Percentiles rank a stretch among this genome's conserved stretches.
Evolutionary conservation across 257 asterid genomes (phyloP).

Genomic region (Nicotiana attenuata): DNA sequence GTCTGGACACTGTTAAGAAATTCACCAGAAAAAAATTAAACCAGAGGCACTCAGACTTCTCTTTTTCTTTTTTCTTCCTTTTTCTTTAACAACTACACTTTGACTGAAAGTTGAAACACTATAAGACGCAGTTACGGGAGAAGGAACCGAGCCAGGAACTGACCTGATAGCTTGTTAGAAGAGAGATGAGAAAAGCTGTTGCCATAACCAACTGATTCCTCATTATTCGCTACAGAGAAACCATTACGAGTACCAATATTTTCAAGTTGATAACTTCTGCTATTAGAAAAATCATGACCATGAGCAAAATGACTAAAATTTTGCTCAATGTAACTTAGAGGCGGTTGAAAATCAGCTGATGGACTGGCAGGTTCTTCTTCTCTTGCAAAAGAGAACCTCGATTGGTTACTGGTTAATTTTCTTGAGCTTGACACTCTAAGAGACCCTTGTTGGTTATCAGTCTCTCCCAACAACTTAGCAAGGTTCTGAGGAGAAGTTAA

Average conservation of each 20-base stretch:
- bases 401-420: slow-evolving; percentile 60
- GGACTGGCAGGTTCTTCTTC: slow-evolving; percentile 48
- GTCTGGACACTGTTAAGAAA: slow-evolving; percentile 54
- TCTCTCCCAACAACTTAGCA: slow-evolving; percentile 52
- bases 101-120: background rate
- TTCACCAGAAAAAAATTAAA: background rate
- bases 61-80: background rate
- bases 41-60: background rate
- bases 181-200: slow-evolving; percentile 39
- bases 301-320: slow-evolving; percentile 31
- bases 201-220: slow-evolving; percentile 44
- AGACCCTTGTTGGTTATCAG: slow-evolving; percentile 39
- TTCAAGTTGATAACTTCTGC: slow-evolving; percentile 40
- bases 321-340: slow-evolving; percentile 37
- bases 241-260: slow-evolving; percentile 40
- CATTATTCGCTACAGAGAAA: slow-evolving; percentile 38
- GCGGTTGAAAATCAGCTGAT: slow-evolving; percentile 37
- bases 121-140: background rate
- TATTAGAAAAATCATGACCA: slow-evolving; percentile 42
- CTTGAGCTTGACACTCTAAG: slow-evolving; percentile 50
- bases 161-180: slow-evolving; percentile 61
- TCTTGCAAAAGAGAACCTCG: slow-evolving; percentile 95
- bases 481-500: slow-evolving; percentile 59
- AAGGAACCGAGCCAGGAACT: slow-evolving; percentile 10
- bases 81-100: background rate